Evolutionary conservation across 2,329 filamentous ascomycete species (phyloP).

Genomic region (Colletotrichum musae): DNA sequence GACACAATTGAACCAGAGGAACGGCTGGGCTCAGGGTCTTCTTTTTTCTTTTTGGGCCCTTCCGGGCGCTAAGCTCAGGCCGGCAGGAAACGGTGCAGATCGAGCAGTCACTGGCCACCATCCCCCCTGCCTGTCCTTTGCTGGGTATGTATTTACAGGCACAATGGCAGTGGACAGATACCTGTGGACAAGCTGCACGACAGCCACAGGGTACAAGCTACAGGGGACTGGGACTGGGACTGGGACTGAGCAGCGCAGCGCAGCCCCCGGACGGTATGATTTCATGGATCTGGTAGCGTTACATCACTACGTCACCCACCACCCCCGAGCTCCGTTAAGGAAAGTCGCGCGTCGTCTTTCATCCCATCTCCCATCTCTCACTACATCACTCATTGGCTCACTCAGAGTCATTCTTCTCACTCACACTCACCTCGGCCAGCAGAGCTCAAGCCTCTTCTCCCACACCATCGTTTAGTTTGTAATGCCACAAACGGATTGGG

Average conservation of each 20-base stretch:
- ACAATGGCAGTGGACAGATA: too few relatives aligned
- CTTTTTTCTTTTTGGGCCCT: not conserved
- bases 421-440: not conserved
- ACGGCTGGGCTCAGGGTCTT: constrained; percentile 26
- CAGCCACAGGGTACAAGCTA: too few relatives aligned
- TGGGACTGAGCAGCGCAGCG: constrained; percentile 1
- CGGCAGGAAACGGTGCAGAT: constrained; percentile 27
- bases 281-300: constrained; percentile 34
- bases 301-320: constrained; percentile 31
- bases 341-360: not conserved
- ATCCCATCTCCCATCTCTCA: constrained; percentile 13
- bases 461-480: constrained; percentile 39
- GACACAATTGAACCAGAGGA: not conserved
- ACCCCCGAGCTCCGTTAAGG: constrained; percentile 11
- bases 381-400: not conserved
- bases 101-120: constrained; percentile 9
- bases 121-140: constrained; percentile 13
- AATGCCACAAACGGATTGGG: constrained; percentile 27
- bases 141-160: too few relatives aligned
- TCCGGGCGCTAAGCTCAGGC: constrained; percentile 14
- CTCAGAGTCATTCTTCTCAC: not conserved
- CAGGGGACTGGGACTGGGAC: too few relatives aligned
- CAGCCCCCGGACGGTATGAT: constrained; percentile 35
- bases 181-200: too few relatives aligned
- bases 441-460: constrained; percentile 29